Base-by-base conservation (phyloP, 192 early-diverging fungal genomes). In the Glomus cerebriforme region DNA sequence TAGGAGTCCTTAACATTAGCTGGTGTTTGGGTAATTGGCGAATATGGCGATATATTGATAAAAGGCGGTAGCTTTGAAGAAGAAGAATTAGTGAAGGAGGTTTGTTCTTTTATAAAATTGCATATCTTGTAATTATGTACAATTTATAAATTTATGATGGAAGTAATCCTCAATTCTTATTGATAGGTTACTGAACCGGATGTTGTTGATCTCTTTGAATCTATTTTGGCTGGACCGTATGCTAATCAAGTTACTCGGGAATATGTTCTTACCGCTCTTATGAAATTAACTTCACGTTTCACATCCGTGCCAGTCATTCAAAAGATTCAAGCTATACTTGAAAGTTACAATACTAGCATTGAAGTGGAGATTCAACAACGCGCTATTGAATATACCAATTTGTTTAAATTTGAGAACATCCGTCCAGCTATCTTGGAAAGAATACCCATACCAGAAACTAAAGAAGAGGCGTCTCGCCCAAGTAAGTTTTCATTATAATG, bases 301-400 rank as follows among this genome's bases (percentile, higher is more conserved):
- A 86, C 79, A 9, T 83, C 89, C 1, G 59, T 79, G 1, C 67
- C 78, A 3, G 89, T 85, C 1, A 81, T 84, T 32, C 77, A 84
- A 35, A 75, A 80, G 72, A 91, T 96, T 68, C 90, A 88, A 72
- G 76, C 82, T 12, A 74, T 94, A 19, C 81, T 98, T 62, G 81
- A 82, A 17, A 80, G 87, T 69, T 91, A 93, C 78, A 86, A 84
- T 43, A 87, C 86, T 9, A 92, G 94, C 69, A 91, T 93, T 72
- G 92, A 97, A 79, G 90, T 95, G 1, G 98, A 99, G 84, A 91
- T 96, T 66, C 98, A 99, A 82, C 92, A 96, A 81, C 93, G 98
- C 49, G 95, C 97, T 7, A 93, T 96, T 9, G 98, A 99, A 85
- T 98, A 92, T 80, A 87, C 84, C 15, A 90, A 93, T 68, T 85